A percentile compares a stretch with the other conserved stretches of the same genome.
phyloP scores from a whole-genome alignment of 1,284 basidiomycete genomes.

The Rhizoctonia solani region DNA sequence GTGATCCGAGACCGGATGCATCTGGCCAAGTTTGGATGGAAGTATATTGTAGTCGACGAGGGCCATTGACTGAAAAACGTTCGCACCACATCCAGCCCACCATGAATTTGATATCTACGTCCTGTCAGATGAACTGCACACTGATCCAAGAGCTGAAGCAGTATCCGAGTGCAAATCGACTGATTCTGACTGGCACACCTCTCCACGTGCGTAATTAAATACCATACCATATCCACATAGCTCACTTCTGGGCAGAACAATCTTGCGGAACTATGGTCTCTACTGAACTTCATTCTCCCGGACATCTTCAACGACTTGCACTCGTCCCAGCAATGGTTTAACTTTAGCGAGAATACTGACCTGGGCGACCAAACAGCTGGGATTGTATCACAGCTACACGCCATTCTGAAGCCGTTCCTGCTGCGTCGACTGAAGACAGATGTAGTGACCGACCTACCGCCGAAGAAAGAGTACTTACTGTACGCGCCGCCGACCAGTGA shows the following conservation, averaged over 20 bases:
- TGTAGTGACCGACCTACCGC: constrained; percentile 79
- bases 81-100: constrained; percentile 37
- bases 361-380: constrained; percentile 59
- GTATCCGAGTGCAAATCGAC: constrained; percentile 81
- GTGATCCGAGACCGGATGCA: constrained; percentile 79
- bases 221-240: not conserved
- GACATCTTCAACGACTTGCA: constrained; percentile 90
- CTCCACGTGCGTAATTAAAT: constrained; percentile 75
- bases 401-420: constrained; percentile 94
- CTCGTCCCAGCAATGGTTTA: constrained; percentile 88
- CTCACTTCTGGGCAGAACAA: constrained; percentile 69
- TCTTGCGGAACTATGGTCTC: constrained; percentile 89
- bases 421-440: constrained; percentile 90
- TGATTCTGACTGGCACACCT: constrained; percentile 93
- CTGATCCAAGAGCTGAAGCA: constrained; percentile 91
- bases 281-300: constrained; percentile 93
- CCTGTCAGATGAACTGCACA: constrained; percentile 43
- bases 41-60: constrained; percentile 95
- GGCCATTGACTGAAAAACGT: constrained; percentile 91
- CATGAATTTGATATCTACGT: not conserved
- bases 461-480: constrained; percentile 94
- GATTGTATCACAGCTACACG: constrained; percentile 83
- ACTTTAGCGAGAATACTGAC: constrained; percentile 44
- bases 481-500: constrained; percentile 85
- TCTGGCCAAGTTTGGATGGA: constrained; percentile 77